These are phyloP conservation scores for Jaenimonas drosophilae DNA, from an alignment of 208 protist genomes.

Conservation along the genomic window DNA sequence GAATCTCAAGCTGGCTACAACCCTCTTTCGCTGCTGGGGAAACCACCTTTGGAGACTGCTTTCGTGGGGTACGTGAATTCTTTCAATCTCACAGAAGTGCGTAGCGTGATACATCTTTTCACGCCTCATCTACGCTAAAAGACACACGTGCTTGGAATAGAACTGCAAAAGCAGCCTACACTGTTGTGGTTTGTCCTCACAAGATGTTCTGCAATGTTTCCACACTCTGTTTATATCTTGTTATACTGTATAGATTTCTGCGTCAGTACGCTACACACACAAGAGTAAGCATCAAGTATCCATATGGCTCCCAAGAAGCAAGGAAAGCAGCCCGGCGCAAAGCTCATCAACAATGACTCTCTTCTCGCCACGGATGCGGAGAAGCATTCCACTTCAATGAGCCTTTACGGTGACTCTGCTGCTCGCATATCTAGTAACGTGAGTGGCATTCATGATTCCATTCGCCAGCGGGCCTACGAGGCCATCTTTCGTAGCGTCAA, in stretches of 20 bases:
- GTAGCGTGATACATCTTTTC: no score
- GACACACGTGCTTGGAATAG: neutral
- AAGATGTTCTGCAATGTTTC: neutral
- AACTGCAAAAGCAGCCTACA: neutral
- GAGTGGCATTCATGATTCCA: constrained; percentile 43
- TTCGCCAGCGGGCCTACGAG: constrained; percentile 73
- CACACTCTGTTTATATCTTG: neutral
- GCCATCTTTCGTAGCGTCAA: constrained; percentile 58
- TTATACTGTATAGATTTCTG: neutral
- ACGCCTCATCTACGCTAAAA: no score
- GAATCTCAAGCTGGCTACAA: constrained; percentile 42
- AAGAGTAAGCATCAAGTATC: constrained; percentile 4
- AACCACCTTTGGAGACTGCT: constrained; percentile 31
- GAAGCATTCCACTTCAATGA: constrained; percentile 74
- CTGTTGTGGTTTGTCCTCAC: neutral
- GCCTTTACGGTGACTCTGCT: constrained; percentile 68
- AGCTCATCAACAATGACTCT: constrained; percentile 52
- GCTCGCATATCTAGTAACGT: constrained; percentile 82
- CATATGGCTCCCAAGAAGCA: constrained; percentile 9
- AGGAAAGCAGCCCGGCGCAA: constrained; percentile 1
- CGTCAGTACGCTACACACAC: neutral
- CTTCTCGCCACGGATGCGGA: constrained; percentile 78
- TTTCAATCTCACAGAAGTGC: constrained; percentile 14
- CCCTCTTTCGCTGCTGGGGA: constrained; percentile 16
- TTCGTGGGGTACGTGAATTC: constrained; percentile 49